Evolutionary conservation across 2,329 filamentous ascomycete genomes (phyloP).

Genomic region (Diaporthe sp.): DNA sequence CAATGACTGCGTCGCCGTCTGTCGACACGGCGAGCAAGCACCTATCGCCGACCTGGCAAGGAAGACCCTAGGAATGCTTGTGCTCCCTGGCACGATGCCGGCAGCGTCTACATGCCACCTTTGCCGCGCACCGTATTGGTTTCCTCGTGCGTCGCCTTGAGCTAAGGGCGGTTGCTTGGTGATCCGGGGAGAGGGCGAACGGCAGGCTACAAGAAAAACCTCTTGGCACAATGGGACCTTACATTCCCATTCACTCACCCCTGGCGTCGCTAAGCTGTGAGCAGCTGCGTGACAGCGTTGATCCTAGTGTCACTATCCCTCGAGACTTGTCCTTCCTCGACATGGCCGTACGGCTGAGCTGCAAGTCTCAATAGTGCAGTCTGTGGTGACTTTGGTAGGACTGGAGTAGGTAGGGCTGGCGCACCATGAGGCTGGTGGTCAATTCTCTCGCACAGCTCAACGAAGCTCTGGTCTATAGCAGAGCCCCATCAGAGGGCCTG

Average conservation of each 20-base stretch:
- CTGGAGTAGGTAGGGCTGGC: background rate
- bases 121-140: background rate
- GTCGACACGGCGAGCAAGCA: background rate
- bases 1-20: background rate
- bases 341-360: background rate
- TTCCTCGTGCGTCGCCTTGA: background rate
- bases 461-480: background rate
- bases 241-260: background rate
- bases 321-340: background rate
- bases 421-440: too few relatives aligned
- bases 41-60: background rate
- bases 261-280: background rate
- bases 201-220: background rate
- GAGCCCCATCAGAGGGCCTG: background rate
- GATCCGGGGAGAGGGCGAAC: conserved; percentile 2
- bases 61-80: background rate
- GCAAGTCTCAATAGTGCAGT: background rate
- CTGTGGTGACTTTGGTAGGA: background rate
- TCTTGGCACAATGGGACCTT: conserved; percentile 11
- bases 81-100: background rate
- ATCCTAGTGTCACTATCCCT: background rate
- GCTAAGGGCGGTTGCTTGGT: conserved; percentile 3
- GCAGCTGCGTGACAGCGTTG: background rate
- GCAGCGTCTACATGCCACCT: background rate
- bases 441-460: background rate